These are phyloP conservation scores for Chlorella variabilis DNA, from an alignment of 163 green algal genomes.

Conservation along the genomic window DNA sequence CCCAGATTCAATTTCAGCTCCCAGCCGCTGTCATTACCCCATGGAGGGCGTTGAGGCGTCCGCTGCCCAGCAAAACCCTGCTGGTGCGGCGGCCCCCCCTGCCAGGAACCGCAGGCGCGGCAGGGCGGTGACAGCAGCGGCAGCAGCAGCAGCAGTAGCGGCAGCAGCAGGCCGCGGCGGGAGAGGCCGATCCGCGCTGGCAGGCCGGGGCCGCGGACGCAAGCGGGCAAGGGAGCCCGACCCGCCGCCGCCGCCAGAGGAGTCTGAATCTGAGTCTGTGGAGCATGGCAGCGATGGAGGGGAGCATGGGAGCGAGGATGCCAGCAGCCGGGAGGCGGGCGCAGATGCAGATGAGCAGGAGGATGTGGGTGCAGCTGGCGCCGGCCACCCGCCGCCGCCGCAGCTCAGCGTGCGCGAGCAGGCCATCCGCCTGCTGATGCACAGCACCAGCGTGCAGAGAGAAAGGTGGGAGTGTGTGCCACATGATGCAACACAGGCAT, in stretches of 20 bases:
- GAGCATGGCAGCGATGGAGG: not conserved
- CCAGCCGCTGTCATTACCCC: too few species aligned
- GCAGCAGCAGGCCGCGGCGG: too few species aligned
- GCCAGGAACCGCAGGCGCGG: too few species aligned
- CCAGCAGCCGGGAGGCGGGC: not conserved
- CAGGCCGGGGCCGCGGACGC: not conserved
- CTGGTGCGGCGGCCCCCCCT: too few species aligned
- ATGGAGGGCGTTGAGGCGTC: too few species aligned
- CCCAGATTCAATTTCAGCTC: too few species aligned
- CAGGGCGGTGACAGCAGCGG: too few species aligned
- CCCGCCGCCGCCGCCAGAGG: not conserved
- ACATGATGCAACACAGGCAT: not conserved
- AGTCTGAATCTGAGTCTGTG: not conserved
- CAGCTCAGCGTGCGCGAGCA: conserved; percentile 9
- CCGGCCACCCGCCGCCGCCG: not conserved
- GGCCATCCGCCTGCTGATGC: conserved; percentile 14
- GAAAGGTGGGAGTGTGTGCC: not conserved
- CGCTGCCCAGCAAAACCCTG: too few species aligned
- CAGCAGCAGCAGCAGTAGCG: too few species aligned
- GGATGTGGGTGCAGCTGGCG: not conserved
- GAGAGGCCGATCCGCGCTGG: too few species aligned
- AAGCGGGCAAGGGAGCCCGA: not conserved
- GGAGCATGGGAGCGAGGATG: too few species aligned
- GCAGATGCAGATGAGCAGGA: not conserved
- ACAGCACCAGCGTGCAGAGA: not conserved